Conservation (phyloP, 495 filamentous ascomycete species). For the Penicillium tannophilum region DNA sequence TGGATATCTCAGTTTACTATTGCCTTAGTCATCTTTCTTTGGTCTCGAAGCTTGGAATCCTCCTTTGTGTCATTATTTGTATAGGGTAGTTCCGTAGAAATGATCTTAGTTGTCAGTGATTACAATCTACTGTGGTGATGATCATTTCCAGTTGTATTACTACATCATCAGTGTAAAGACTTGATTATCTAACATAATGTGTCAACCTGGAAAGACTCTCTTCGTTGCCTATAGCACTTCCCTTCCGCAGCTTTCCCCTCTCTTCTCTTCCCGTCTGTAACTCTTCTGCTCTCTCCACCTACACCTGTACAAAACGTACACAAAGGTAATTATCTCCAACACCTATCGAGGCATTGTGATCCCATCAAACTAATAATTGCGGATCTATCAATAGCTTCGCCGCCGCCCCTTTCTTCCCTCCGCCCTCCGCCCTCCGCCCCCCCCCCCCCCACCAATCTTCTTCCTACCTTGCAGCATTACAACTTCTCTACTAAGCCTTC, state of each 20-base stretch:
- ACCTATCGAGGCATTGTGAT: neutral
- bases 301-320: neutral
- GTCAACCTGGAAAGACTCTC: neutral
- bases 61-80: neutral
- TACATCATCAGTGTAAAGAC: neutral
- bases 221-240: neutral
- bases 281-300: neutral
- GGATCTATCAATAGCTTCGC: neutral
- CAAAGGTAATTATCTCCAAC: neutral
- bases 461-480: neutral
- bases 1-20: neutral
- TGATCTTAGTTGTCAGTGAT: neutral
- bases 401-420: constrained; percentile 1
- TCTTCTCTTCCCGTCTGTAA: neutral
- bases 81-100: too few relatives aligned
- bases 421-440: neutral
- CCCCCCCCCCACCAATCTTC: neutral
- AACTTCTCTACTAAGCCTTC: neutral
- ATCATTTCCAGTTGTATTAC: too few relatives aligned
- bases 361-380: neutral
- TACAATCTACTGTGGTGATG: neutral
- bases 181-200: neutral
- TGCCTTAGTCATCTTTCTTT: neutral
- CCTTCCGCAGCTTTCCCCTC: neutral
- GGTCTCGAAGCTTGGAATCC: neutral